phyloP scores from a whole-genome alignment of 495 filamentous ascomycete genomes.

The Trichoderma reesei region DNA sequence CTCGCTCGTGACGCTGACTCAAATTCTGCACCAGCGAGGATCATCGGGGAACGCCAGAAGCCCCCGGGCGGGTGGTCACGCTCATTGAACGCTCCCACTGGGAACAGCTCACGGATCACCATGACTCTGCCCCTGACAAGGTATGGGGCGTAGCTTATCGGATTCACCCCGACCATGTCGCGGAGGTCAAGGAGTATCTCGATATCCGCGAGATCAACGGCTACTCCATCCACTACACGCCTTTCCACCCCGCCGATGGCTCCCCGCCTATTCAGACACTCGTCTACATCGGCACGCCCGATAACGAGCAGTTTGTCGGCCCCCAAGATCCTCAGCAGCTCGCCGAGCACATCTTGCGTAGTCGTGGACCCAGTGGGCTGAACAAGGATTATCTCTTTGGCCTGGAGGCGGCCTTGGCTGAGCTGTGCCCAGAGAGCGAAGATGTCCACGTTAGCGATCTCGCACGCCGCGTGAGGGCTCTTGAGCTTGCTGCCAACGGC shows the following conservation, averaged over 20 bases:
- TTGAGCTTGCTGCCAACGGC: slow-evolving; percentile 32
- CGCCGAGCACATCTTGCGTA: slow-evolving; percentile 71
- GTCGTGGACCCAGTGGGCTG: slow-evolving; percentile 74
- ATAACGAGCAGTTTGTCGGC: slow-evolving; percentile 87
- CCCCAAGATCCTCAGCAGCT: slow-evolving; percentile 71
- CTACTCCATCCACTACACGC: slow-evolving; percentile 81
- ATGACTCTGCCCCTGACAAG: slow-evolving; percentile 46
- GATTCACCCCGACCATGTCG: slow-evolving; percentile 60
- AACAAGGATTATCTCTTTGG: slow-evolving; percentile 86
- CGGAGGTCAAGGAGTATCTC: slow-evolving; percentile 76
- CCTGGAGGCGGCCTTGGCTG: slow-evolving; percentile 66
- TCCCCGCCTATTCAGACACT: slow-evolving; percentile 40
- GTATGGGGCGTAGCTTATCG: slow-evolving; percentile 95
- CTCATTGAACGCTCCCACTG: slow-evolving; percentile 76
- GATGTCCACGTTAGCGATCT: slow-evolving; percentile 73
- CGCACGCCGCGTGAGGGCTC: slow-evolving; percentile 43
- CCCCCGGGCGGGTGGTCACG: slow-evolving; percentile 86
- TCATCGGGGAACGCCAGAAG: slow-evolving; percentile 82
- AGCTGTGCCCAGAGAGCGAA: slow-evolving; percentile 64
- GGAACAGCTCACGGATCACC: slow-evolving; percentile 65
- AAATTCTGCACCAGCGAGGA: slow-evolving; percentile 53
- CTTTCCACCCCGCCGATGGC: slow-evolving; percentile 55
- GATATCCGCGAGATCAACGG: slow-evolving; percentile 97
- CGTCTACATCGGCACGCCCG: slow-evolving; percentile 91
- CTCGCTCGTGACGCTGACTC: neutral